phyloP scores from a whole-genome alignment of 306 rosid genomes.

The Senna tora region DNA sequence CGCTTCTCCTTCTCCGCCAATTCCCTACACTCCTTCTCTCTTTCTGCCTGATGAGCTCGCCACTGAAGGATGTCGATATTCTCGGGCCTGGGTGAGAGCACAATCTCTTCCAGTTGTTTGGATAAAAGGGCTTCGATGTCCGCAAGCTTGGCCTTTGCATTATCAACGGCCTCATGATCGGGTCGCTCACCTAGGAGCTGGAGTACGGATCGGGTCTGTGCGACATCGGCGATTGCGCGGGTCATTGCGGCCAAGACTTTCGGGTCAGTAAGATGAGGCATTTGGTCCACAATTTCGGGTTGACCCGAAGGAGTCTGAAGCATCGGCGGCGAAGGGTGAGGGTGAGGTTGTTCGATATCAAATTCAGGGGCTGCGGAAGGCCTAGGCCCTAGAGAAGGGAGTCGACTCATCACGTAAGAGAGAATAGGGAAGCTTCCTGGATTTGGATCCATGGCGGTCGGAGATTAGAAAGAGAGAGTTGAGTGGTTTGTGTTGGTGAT shows the following conservation, averaged over 20 bases:
- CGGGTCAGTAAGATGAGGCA: conserved; percentile 77
- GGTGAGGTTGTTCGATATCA: conserved; percentile 58
- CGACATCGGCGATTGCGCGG: conserved; percentile 73
- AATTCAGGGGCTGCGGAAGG: conserved; percentile 3
- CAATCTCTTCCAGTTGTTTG: conserved; percentile 71
- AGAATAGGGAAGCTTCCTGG: conserved; percentile 78
- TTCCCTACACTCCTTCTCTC: conserved; percentile 54
- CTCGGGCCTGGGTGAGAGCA: conserved; percentile 60
- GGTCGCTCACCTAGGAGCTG: conserved; percentile 72
- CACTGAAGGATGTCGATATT: conserved; percentile 62
- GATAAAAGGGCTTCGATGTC: conserved; percentile 62
- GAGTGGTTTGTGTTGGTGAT: neutral
- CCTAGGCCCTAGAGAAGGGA: conserved; percentile 51
- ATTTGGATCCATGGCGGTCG: conserved; percentile 72
- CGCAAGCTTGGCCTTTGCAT: conserved; percentile 54
- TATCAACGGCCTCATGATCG: conserved; percentile 79
- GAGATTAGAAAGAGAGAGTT: neutral
- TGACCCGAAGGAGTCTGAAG: conserved; percentile 38
- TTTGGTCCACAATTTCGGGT: conserved; percentile 43
- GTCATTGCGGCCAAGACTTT: conserved; percentile 71
- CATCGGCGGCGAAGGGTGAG: conserved; percentile 8
- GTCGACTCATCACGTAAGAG: conserved; percentile 79
- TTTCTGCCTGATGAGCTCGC: conserved; percentile 55
- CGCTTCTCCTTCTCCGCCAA: conserved; percentile 64
- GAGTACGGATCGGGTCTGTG: conserved; percentile 81